phyloP scores from a whole-genome alignment of 768 basidiomycete species.

The Xerocomus potaroensis region DNA sequence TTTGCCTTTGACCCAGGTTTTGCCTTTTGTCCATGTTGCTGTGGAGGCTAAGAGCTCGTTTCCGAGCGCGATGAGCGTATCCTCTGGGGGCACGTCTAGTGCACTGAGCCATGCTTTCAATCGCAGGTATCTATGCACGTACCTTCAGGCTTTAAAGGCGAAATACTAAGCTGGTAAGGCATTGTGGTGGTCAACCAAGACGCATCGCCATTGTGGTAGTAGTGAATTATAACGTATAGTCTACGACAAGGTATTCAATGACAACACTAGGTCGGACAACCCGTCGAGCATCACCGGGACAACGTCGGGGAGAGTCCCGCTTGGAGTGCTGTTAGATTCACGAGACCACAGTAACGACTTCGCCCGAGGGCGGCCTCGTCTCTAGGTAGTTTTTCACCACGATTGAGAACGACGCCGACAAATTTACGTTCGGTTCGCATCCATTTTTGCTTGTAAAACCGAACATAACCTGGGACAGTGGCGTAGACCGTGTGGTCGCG shows the following conservation, averaged over 20 bases:
- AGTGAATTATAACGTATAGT: conserved; percentile 17
- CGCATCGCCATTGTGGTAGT: no score
- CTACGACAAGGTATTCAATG: conserved; percentile 16
- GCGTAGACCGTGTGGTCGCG: conserved; percentile 96
- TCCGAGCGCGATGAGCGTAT: conserved; percentile 49
- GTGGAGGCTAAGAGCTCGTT: conserved; percentile 54
- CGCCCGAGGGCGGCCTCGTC: conserved; percentile 71
- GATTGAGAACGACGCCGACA: conserved; percentile 78
- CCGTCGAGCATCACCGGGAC: conserved; percentile 6
- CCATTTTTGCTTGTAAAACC: conserved; percentile 86
- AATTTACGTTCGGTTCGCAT: conserved; percentile 70
- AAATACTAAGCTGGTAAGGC: conserved; percentile 38
- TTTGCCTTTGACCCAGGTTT: conserved; percentile 47
- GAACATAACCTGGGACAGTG: conserved; percentile 83
- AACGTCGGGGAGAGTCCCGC: conserved; percentile 8
- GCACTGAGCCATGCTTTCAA: background rate
- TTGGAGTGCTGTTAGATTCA: conserved; percentile 50
- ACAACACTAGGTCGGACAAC: background rate
- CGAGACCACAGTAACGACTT: conserved; percentile 79
- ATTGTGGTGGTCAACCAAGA: conserved; percentile 17
- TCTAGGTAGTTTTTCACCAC: conserved; percentile 83
- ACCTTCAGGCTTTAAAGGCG: conserved; percentile 39
- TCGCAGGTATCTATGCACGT: conserved; percentile 1
- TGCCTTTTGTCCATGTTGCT: conserved; percentile 62
- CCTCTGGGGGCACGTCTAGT: conserved; percentile 60